Evolutionary conservation across 2,329 filamentous ascomycete species (phyloP).

Genomic region (Talaromyces sp.): DNA sequence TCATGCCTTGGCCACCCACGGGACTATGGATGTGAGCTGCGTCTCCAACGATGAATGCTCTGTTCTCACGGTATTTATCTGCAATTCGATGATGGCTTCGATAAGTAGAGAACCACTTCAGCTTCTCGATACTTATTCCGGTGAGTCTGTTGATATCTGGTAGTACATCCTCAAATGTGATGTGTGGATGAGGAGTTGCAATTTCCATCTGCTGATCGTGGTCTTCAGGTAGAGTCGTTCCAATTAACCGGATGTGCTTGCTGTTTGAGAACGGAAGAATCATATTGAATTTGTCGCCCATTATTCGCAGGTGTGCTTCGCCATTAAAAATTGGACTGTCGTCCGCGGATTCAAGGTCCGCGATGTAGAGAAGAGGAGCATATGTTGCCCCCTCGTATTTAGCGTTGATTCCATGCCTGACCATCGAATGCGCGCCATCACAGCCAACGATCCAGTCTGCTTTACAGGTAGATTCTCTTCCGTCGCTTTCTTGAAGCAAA

Average conservation of each 20-base stretch:
- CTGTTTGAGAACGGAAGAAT: constrained; percentile 33
- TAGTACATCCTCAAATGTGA: constrained; percentile 36
- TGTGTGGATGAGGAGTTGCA: constrained; percentile 20
- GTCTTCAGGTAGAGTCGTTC: constrained; percentile 20
- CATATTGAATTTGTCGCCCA: constrained; percentile 39
- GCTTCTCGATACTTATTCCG: constrained; percentile 29
- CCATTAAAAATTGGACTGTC: constrained; percentile 31
- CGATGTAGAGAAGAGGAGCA: constrained; percentile 49
- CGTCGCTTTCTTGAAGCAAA: constrained; percentile 15
- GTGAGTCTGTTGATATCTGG: constrained; percentile 24
- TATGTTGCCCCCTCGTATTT: constrained; percentile 49
- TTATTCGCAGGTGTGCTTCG: constrained; percentile 38
- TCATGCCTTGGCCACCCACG: constrained; percentile 61
- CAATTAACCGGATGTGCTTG: constrained; percentile 28
- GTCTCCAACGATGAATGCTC: constrained; percentile 60
- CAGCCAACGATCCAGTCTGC: constrained; percentile 54
- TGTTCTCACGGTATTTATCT: constrained; percentile 48
- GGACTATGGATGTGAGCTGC: constrained; percentile 61
- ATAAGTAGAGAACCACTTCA: constrained; percentile 50
- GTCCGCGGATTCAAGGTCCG: constrained; percentile 42
- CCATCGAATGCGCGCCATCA: constrained; percentile 55
- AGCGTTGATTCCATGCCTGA: constrained; percentile 47
- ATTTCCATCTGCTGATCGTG: constrained; percentile 12
- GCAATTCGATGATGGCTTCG: constrained; percentile 50
- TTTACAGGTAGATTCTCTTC: constrained; percentile 31